Evolutionary conservation across 2,329 filamentous ascomycete species (phyloP).

Genomic region (Didymella exigua): DNA sequence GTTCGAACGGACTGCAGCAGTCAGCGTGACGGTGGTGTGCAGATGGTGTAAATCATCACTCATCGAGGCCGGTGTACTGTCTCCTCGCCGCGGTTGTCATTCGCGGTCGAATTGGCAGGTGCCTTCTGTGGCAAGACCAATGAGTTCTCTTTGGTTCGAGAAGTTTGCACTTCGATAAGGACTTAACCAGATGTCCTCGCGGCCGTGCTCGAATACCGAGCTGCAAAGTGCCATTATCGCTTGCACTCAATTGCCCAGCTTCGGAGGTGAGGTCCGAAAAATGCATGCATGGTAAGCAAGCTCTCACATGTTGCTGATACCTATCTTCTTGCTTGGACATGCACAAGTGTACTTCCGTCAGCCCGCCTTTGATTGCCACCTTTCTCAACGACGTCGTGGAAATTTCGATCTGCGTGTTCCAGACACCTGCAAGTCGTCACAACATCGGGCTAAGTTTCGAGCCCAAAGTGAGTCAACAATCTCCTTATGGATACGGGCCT

Average conservation of each 20-base stretch:
- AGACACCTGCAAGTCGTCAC: slow-evolving; percentile 15
- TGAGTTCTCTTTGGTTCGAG: not conserved
- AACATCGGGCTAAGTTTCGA: slow-evolving; percentile 13
- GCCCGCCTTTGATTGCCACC: slow-evolving; percentile 10
- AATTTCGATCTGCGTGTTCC: slow-evolving; percentile 17
- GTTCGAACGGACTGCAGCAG: not conserved
- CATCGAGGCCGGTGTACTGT: not conserved
- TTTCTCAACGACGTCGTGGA: slow-evolving; percentile 9
- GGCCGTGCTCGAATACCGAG: not conserved
- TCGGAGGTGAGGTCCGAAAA: not conserved
- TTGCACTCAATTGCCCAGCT: not conserved
- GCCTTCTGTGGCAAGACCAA: not conserved
- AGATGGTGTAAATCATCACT: not conserved
- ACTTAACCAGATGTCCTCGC: not conserved
- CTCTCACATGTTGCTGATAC: slow-evolving; percentile 7
- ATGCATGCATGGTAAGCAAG: slow-evolving; percentile 3
- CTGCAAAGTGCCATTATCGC: not conserved
- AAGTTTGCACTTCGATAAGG: not conserved
- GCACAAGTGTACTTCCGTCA: slow-evolving; percentile 1
- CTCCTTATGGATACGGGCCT: slow-evolving; percentile 15
- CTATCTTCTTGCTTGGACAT: not conserved
- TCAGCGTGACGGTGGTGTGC: slow-evolving; percentile 9
- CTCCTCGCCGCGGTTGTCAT: slow-evolving; percentile 1
- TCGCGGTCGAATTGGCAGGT: slow-evolving; percentile 1
- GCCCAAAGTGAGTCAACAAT: slow-evolving; percentile 6